Conservation (phyloP, 192 early-diverging fungal genomes). For the Mortierella claussenii region DNA sequence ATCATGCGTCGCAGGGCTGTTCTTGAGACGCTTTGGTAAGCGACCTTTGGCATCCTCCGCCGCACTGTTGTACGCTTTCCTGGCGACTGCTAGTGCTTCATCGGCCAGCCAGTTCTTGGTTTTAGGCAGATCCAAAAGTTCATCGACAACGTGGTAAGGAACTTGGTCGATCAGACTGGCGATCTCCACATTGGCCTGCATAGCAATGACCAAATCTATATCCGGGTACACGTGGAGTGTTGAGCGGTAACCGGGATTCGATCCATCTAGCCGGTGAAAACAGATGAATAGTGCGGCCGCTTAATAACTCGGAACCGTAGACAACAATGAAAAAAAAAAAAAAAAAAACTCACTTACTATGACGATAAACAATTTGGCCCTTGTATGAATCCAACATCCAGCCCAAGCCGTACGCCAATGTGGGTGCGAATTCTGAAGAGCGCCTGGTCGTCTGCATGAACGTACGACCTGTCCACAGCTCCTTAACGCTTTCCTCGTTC, state of each 20-base stretch:
- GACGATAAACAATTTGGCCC: conserved; percentile 6
- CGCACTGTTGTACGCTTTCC: neutral
- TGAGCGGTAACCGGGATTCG: neutral
- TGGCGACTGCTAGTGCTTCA: neutral
- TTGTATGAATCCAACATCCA: conserved; percentile 21
- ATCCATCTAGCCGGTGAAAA: conserved; percentile 15
- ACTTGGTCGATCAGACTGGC: neutral
- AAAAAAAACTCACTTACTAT: conserved; percentile 6
- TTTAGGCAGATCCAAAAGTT: neutral
- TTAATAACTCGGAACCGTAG: too few relatives aligned
- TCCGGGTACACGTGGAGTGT: conserved; percentile 4
- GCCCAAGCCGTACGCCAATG: conserved; percentile 11
- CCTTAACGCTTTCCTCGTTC: neutral
- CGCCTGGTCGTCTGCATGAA: neutral
- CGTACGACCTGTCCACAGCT: neutral
- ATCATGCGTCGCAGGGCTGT: neutral
- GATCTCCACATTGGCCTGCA: neutral
- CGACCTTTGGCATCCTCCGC: neutral
- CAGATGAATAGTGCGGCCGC: neutral
- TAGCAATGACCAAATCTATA: conserved; percentile 8
- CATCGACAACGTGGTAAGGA: conserved; percentile 1
- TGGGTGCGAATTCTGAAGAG: neutral
- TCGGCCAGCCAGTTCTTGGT: conserved; percentile 12
- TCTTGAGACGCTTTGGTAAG: conserved; percentile 7
- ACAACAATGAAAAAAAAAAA: neutral